A percentile compares a stretch with the other conserved stretches of the same genome.
Conservation (phyloP, 331 rosid genomes). For the Dryas integrifolia region DNA sequence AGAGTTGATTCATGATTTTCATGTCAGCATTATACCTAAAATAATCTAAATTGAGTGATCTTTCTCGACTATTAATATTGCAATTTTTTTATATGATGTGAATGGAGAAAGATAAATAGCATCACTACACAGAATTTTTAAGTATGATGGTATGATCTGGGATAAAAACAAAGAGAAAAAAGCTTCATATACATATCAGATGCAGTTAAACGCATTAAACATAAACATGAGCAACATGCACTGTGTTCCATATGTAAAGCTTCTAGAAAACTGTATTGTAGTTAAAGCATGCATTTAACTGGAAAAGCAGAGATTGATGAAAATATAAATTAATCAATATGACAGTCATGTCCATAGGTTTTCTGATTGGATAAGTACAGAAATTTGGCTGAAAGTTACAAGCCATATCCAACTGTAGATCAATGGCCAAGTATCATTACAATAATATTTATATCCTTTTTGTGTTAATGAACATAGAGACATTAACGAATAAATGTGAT, state of each 20-base stretch:
- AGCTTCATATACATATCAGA: neutral
- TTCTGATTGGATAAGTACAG: neutral
- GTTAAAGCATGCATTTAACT: neutral
- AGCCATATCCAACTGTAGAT: neutral
- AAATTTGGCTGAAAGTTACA: constrained; percentile 1
- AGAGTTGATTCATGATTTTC: constrained; percentile 12
- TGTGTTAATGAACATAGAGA: constrained; percentile 1
- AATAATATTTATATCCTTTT: constrained; percentile 9
- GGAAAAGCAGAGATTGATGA: neutral
- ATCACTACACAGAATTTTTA: neutral
- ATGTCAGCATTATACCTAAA: neutral
- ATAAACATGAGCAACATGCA: neutral
- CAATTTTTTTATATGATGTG: neutral
- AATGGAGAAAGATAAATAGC: neutral
- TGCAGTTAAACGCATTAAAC: neutral
- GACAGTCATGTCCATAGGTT: neutral
- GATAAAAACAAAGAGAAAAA: constrained; percentile 3
- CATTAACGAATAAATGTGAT: neutral
- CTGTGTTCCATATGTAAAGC: neutral
- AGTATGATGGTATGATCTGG: neutral
- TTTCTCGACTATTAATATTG: neutral
- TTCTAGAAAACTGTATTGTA: neutral
- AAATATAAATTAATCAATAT: neutral
- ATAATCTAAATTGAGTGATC: neutral
- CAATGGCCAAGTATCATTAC: neutral